phyloP scores from a whole-genome alignment of 306 rosid genomes.

The Corylus avellana region DNA sequence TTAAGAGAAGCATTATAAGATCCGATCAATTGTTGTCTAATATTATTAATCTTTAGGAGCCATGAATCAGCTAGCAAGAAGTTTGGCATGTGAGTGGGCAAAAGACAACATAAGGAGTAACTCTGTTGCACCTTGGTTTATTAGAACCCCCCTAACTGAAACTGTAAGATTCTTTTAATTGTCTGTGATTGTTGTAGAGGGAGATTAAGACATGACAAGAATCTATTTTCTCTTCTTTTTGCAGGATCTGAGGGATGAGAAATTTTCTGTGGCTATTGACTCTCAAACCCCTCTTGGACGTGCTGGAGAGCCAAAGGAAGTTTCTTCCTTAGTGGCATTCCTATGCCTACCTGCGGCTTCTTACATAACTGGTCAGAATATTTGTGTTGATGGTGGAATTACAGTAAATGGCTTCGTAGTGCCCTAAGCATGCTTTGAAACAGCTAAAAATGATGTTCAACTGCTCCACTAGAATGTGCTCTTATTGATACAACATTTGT shows the following conservation, averaged over 20 bases:
- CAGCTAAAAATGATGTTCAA: too few species aligned
- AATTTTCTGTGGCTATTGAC: slow-evolving; percentile 14
- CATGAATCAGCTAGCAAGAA: slow-evolving; percentile 71
- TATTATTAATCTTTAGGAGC: slow-evolving; percentile 60
- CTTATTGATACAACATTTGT: too few species aligned
- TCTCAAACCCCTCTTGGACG: slow-evolving; percentile 46
- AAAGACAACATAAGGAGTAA: slow-evolving; percentile 85
- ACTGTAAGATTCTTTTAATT: slow-evolving; percentile 48
- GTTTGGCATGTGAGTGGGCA: slow-evolving; percentile 96
- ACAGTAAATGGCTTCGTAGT: slow-evolving; percentile 30
- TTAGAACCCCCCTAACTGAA: slow-evolving; percentile 62
- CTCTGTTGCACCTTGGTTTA: slow-evolving; percentile 83
- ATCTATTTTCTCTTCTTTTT: neutral
- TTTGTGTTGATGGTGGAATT: slow-evolving; percentile 56
- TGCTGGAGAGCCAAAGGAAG: slow-evolving; percentile 47
- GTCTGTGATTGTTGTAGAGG: neutral
- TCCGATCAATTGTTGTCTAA: too few species aligned
- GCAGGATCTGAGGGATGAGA: slow-evolving; percentile 7
- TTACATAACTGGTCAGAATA: slow-evolving; percentile 61
- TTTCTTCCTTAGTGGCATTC: slow-evolving; percentile 58
- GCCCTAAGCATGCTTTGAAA: too few species aligned
- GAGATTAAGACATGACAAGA: too few species aligned
- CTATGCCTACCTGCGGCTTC: slow-evolving; percentile 73
- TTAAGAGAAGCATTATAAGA: too few species aligned
- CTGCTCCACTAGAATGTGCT: too few species aligned